A percentile compares a stretch with the other conserved stretches of the same genome.
These are phyloP conservation scores for Phytopythium boreale DNA, from an alignment of 352 stramenopile species.

Conservation along the genomic window DNA sequence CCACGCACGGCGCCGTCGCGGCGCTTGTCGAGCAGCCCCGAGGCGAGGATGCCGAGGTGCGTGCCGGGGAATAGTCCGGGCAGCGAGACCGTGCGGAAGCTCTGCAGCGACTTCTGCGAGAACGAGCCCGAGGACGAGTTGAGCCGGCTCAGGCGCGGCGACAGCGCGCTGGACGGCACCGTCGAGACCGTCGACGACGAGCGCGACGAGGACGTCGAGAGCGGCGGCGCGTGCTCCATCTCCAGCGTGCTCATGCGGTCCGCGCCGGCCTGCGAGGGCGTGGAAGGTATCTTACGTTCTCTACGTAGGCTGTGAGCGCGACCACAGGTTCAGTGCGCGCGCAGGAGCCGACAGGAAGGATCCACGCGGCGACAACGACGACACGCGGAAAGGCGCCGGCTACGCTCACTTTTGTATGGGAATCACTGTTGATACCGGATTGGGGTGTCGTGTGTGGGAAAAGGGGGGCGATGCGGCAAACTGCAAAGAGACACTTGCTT, in stretches of 20 bases:
- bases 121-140: conserved; percentile 52
- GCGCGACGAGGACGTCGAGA: conserved; percentile 38
- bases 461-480: background rate
- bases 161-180: conserved; percentile 23
- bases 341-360: background rate
- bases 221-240: conserved; percentile 19
- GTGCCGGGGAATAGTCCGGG: conserved; percentile 68
- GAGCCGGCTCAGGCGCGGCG: conserved; percentile 49
- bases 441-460: background rate
- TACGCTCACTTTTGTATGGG: too few species aligned
- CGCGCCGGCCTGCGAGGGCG: background rate
- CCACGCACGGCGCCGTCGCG: conserved; percentile 79
- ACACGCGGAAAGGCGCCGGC: background rate
- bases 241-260: conserved; percentile 7
- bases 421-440: too few species aligned
- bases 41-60: conserved; percentile 73
- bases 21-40: conserved; percentile 74
- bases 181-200: conserved; percentile 26
- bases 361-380: background rate
- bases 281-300: background rate
- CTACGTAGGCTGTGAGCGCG: background rate
- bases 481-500: conserved; percentile 4
- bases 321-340: background rate
- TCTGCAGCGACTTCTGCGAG: conserved; percentile 53
- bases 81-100: conserved; percentile 70